Evolutionary conservation across 164 flowering plant genomes (phyloP).

Genomic region (Protea cynaroides): DNA sequence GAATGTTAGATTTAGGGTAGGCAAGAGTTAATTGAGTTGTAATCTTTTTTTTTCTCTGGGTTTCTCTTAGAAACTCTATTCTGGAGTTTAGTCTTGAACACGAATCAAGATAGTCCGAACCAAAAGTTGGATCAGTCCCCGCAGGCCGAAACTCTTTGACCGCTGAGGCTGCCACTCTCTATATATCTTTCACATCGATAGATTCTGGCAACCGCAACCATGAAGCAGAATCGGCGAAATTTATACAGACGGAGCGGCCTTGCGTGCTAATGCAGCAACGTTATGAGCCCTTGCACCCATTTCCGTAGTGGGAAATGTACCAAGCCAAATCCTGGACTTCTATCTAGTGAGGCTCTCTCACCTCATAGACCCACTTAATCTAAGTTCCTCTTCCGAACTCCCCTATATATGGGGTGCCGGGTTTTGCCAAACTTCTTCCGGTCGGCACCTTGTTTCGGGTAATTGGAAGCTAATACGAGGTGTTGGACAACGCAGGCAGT

Average conservation of each 20-base stretch:
- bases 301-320: slow-evolving; percentile 51
- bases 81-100: too few species aligned
- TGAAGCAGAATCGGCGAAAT: slow-evolving; percentile 77
- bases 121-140: too few species aligned
- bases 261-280: slow-evolving; percentile 57
- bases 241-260: slow-evolving; percentile 54
- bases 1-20: too few species aligned
- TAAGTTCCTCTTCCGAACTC: slow-evolving; percentile 45
- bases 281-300: slow-evolving; percentile 78
- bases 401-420: slow-evolving; percentile 58
- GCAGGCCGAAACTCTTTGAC: slow-evolving; percentile 54
- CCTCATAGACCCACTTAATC: slow-evolving; percentile 66
- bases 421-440: slow-evolving; percentile 56
- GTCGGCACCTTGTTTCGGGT: slow-evolving; percentile 57
- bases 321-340: slow-evolving; percentile 62
- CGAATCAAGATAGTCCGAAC: too few species aligned
- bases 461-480: slow-evolving; percentile 32
- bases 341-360: slow-evolving; percentile 61
- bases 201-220: slow-evolving; percentile 45
- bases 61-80: too few species aligned
- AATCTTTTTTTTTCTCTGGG: neutral
- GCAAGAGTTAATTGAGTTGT: too few species aligned
- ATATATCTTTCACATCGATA: slow-evolving; percentile 48
- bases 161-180: slow-evolving; percentile 60
- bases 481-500: slow-evolving; percentile 23